Conservation (phyloP, 1,284 basidiomycete species). For the Pascua guehoae region DNA sequence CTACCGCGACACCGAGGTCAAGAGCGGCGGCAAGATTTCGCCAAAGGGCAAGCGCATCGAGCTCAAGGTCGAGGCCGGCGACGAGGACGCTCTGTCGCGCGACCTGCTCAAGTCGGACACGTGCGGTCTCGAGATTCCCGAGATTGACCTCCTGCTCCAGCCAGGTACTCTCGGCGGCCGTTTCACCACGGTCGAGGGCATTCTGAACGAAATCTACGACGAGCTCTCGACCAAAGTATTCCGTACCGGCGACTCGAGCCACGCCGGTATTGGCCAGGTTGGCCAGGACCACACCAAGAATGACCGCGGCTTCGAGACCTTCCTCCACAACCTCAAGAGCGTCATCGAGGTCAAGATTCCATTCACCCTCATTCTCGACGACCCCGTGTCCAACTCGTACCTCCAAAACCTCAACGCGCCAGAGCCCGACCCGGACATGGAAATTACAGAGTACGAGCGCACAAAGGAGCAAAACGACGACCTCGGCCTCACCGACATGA, state of each 20-base stretch:
- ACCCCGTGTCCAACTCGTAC: slow-evolving; percentile 93
- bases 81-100: slow-evolving; percentile 86
- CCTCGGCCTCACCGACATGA: slow-evolving; percentile 93
- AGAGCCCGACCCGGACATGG: slow-evolving; percentile 88
- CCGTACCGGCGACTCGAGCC: slow-evolving; percentile 51
- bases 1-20: slow-evolving; percentile 97
- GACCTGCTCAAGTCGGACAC: slow-evolving; percentile 97
- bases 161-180: slow-evolving; percentile 96
- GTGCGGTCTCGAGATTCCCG: slow-evolving; percentile 84
- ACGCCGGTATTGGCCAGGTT: slow-evolving; percentile 35
- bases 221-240: slow-evolving; percentile 91
- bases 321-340: slow-evolving; percentile 75
- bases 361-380: slow-evolving; percentile 92
- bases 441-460: slow-evolving; percentile 75
- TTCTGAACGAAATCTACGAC: slow-evolving; percentile 91
- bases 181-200: slow-evolving; percentile 95
- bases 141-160: slow-evolving; percentile 88
- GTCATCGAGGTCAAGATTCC: slow-evolving; percentile 70
- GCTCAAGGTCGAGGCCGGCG: slow-evolving; percentile 71
- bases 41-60: slow-evolving; percentile 79
- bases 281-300: slow-evolving; percentile 51
- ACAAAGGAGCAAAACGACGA: slow-evolving; percentile 92
- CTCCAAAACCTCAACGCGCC: slow-evolving; percentile 93
- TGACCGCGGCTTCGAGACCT: slow-evolving; percentile 63
- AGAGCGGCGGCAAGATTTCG: slow-evolving; percentile 86